Conservation (phyloP, 129 eudicot species). For the Flaveria robusta region DNA sequence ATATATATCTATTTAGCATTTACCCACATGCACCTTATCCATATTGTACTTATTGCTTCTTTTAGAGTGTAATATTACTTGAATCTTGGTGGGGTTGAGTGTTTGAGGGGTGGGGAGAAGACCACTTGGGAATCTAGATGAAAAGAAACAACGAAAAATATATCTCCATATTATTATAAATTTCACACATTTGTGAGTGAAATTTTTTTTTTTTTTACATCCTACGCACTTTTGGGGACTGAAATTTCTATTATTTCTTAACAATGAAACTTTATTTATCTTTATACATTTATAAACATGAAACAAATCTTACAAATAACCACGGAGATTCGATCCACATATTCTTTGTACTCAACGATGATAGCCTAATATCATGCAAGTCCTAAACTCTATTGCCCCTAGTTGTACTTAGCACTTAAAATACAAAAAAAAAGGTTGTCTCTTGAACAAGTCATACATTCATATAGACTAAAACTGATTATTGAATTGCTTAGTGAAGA, state of each 20-base stretch:
- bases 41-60: not conserved
- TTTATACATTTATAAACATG: not conserved
- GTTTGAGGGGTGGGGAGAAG: not conserved
- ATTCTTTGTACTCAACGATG: not conserved
- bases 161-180: not conserved
- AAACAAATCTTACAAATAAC: not conserved
- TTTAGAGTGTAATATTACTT: constrained; percentile 5
- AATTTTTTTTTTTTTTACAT: not conserved
- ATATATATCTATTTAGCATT: not conserved
- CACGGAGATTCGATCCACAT: not conserved
- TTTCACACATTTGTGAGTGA: not conserved
- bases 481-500: not conserved
- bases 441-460: not conserved
- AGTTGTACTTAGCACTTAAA: not conserved
- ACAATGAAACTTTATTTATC: not conserved
- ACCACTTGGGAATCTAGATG: not conserved
- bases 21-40: constrained; percentile 25
- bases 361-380: not conserved
- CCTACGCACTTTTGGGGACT: not conserved
- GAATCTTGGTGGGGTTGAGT: constrained; percentile 16
- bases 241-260: not conserved
- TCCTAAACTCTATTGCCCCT: not conserved
- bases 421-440: not conserved
- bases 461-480: not conserved
- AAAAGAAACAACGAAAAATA: not conserved